A percentile compares a stretch with the other conserved stretches of the same genome.
These are phyloP conservation scores for Globisporangium barbulae DNA, from an alignment of 352 stramenopile genomes.

Conservation along the genomic window DNA sequence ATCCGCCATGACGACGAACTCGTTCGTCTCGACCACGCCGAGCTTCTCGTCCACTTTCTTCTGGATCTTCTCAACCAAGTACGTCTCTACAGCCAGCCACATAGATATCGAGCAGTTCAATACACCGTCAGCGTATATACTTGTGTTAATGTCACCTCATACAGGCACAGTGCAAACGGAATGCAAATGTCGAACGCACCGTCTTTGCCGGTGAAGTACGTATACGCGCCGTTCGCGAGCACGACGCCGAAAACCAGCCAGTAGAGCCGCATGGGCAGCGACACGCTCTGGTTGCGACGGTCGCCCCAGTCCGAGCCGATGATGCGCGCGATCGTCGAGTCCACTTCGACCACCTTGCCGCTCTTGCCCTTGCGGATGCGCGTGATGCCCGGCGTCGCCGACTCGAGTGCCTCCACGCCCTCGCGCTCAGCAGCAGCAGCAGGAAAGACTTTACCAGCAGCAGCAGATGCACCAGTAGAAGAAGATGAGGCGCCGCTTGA, in stretches of 20 bases:
- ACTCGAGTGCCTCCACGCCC: conserved; percentile 8
- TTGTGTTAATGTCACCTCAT: no score
- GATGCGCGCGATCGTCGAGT: conserved; percentile 59
- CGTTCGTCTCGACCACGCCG: conserved; percentile 38
- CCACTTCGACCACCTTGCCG: conserved; percentile 41
- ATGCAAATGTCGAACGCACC: conserved; percentile 13
- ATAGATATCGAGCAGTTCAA: not conserved
- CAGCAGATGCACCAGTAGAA: not conserved
- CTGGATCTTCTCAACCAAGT: conserved; percentile 48
- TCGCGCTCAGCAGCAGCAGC: not conserved
- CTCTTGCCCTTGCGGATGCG: conserved; percentile 32
- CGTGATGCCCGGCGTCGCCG: conserved; percentile 27
- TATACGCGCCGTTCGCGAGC: conserved; percentile 58
- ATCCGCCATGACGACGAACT: conserved; percentile 36
- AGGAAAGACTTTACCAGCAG: not conserved
- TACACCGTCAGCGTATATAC: not conserved
- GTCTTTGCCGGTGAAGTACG: conserved; percentile 49
- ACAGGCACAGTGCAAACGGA: not conserved
- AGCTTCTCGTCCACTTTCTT: conserved; percentile 57
- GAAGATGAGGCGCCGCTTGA: not conserved
- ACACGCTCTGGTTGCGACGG: conserved; percentile 58
- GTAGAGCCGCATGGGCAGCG: conserved; percentile 68
- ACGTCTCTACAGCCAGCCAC: conserved; percentile 27
- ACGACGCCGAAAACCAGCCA: conserved; percentile 62
- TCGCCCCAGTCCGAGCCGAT: conserved; percentile 78